Base-by-base conservation (phyloP, 805 yeast genomes). In the Kazachstania psychrophila region DNA sequence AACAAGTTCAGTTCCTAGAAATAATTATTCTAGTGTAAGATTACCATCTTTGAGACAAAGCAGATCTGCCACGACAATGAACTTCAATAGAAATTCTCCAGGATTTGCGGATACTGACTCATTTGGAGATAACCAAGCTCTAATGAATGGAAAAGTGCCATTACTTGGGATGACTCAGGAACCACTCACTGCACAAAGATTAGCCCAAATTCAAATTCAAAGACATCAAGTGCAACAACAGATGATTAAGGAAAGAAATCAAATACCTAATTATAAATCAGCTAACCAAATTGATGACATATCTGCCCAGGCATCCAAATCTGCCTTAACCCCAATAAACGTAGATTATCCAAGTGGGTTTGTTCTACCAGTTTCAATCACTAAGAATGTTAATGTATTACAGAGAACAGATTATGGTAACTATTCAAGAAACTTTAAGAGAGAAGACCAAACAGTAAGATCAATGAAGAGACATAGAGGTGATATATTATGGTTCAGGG, bases 401-500 rank as follows among this genome's bases (percentile, higher is more conserved):
- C 66, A 60, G 32, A 50, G 60, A 30, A 53, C 60, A 23, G 64
- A 66, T 36, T 53, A 59, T 39, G 41, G 43, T 23, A 48, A 41
- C 25, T 54, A 48, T 34, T 33, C 41, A 18, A 51, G 55, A 40
- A 39, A 48, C 16, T 17, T 43, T 23, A 15, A 18, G 11, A 50
- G 48, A 12, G 45, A 46, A 31, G 50, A 49, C 7, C 49, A 51
- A 27, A 41, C 34, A 2, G 43, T 44, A 12, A 34, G 37, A 22
- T 43, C 50, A 25, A 48, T 44, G 19, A 51, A 50, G 26, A 47
- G 48, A 31, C 42, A 43, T 20, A 51, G 48, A 31, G 68, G 68
- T 12, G 74, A 75, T 19, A 49, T 75, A 13, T 55, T 81, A 12
- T 81, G 87, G 83, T 79, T 73, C 54, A 68, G 79, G 47, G 75